Conservation (phyloP, 495 filamentous ascomycete species). For the Annulohypoxylon maeteangense region DNA sequence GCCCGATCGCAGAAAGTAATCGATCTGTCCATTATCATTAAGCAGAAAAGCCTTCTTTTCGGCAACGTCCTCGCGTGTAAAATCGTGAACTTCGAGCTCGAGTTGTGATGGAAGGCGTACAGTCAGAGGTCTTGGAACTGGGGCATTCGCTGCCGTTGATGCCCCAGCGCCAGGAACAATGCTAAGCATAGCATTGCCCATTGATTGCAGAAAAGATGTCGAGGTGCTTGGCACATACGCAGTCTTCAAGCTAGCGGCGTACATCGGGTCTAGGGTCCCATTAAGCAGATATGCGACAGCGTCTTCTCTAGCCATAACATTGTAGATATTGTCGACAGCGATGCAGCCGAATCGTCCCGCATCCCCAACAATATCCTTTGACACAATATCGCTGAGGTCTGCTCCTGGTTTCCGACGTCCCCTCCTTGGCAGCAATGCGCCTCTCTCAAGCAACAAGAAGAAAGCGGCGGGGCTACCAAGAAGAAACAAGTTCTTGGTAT, state of each 20-base stretch:
- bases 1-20: constrained; percentile 83
- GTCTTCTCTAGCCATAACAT: constrained; percentile 76
- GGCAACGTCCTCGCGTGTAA: constrained; percentile 89
- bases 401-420: constrained; percentile 79
- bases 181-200: constrained; percentile 72
- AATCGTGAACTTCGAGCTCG: constrained; percentile 95
- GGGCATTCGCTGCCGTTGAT: constrained; percentile 24
- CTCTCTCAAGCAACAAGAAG: constrained; percentile 89
- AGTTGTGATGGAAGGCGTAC: constrained; percentile 85
- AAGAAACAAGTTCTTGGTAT: constrained; percentile 88
- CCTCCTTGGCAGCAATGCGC: constrained; percentile 78
- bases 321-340: constrained; percentile 96
- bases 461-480: constrained; percentile 94
- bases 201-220: constrained; percentile 71
- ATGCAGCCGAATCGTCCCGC: constrained; percentile 86
- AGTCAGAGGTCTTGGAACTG: constrained; percentile 51
- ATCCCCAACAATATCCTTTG: constrained; percentile 76
- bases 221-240: constrained; percentile 80
- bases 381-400: constrained; percentile 66
- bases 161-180: constrained; percentile 49
- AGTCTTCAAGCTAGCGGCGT: constrained; percentile 77
- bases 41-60: constrained; percentile 87
- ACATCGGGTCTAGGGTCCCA: constrained; percentile 83
- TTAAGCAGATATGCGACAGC: constrained; percentile 92
- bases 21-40: constrained; percentile 96